These are phyloP conservation scores for Arabidopsis hybrid DNA, from an alignment of 441 rosid genomes.

Conservation along the genomic window DNA sequence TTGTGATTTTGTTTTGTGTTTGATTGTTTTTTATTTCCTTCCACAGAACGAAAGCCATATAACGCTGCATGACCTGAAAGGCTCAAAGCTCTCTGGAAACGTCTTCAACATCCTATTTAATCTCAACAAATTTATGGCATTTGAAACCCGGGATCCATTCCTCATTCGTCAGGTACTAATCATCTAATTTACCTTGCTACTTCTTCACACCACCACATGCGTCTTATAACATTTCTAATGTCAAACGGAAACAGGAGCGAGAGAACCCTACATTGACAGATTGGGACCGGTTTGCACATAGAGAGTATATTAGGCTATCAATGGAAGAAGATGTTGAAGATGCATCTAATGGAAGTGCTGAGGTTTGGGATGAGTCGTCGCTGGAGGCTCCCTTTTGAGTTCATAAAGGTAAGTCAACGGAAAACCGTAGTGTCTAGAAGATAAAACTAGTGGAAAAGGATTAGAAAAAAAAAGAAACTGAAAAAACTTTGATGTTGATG, in stretches of 20 bases:
- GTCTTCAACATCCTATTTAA: conserved; percentile 96
- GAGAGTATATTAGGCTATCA: conserved; percentile 95
- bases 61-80: conserved; percentile 73
- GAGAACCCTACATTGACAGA: conserved; percentile 98
- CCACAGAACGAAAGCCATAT: conserved; percentile 72
- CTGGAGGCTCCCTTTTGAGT: conserved; percentile 91
- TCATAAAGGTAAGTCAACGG: conserved; percentile 39
- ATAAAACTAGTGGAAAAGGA: neutral
- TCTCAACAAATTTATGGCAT: conserved; percentile 97
- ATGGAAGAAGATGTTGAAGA: conserved; percentile 99
- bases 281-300: conserved; percentile 99
- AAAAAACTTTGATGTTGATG: neutral
- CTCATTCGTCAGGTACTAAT: conserved; percentile 88
- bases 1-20: neutral
- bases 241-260: conserved; percentile 72
- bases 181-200: too few relatives aligned
- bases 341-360: conserved; percentile 96
- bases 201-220: neutral
- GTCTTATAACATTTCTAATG: conserved; percentile 4
- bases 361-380: conserved; percentile 92
- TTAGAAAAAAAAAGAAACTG: neutral
- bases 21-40: conserved; percentile 13
- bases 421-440: neutral
- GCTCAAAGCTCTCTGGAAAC: conserved; percentile 87
- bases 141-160: conserved; percentile 95